phyloP scores from a whole-genome alignment of 805 yeast species.

The Wickerhamomyces strasburgensis region DNA sequence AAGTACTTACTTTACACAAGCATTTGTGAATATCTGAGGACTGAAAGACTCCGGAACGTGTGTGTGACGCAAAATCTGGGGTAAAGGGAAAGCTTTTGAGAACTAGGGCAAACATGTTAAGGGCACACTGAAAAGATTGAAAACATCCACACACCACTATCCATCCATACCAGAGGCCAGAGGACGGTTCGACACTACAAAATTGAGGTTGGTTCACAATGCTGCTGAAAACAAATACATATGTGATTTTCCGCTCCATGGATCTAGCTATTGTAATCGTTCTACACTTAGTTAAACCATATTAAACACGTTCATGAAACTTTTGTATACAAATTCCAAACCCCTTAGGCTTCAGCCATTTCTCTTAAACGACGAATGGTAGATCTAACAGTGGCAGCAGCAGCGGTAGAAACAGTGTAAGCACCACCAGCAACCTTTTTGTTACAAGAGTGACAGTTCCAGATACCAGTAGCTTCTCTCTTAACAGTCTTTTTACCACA shows the following conservation, averaged over 20 bases:
- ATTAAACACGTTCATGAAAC: constrained; percentile 21
- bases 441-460: constrained; percentile 92
- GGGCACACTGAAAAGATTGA: not conserved
- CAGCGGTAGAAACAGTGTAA: constrained; percentile 98
- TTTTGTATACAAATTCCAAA: constrained; percentile 21
- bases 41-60: not conserved
- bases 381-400: constrained; percentile 99
- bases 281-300: too few species aligned
- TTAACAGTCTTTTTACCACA: constrained; percentile 98
- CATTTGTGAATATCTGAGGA: too few species aligned
- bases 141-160: not conserved
- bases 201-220: too few species aligned
- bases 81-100: constrained; percentile 7
- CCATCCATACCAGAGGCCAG: too few species aligned
- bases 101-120: too few species aligned
- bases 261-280: too few species aligned
- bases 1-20: too few species aligned
- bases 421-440: constrained; percentile 99
- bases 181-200: too few species aligned
- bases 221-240: too few species aligned
- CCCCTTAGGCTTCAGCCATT: constrained; percentile 92
- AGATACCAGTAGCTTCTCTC: constrained; percentile 98
- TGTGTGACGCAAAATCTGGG: constrained; percentile 9
- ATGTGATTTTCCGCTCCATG: too few species aligned
- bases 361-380: constrained; percentile 99